Conservation (phyloP, 352 stramenopile species). For the Bremia lactucae region DNA sequence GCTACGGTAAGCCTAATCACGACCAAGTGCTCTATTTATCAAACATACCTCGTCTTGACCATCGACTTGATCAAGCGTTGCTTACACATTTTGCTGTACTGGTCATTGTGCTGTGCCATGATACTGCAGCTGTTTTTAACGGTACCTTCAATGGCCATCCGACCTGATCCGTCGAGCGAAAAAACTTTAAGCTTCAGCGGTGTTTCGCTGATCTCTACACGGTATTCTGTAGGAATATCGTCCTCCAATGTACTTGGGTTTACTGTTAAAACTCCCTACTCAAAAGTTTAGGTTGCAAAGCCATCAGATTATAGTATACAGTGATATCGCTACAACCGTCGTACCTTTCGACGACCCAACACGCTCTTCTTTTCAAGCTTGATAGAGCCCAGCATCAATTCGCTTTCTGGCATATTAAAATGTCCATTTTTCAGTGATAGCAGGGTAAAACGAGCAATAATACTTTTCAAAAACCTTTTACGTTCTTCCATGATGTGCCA, state of each 20-base stretch:
- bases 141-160: conserved; percentile 81
- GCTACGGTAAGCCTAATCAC: not conserved
- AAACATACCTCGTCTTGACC: conserved; percentile 53
- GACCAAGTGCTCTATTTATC: not conserved
- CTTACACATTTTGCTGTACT: conserved; percentile 81
- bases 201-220: conserved; percentile 65
- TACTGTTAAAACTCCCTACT: conserved; percentile 61
- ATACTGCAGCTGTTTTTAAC: conserved; percentile 82
- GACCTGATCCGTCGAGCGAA: conserved; percentile 71
- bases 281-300: too few species aligned
- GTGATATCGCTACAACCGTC: not conserved
- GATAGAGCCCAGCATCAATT: conserved; percentile 76
- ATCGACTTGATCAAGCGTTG: conserved; percentile 81
- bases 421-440: too few species aligned
- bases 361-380: conserved; percentile 72
- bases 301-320: not conserved
- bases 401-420: conserved; percentile 48
- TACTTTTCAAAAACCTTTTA: conserved; percentile 42
- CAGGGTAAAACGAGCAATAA: not conserved
- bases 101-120: conserved; percentile 73
- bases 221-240: conserved; percentile 73
- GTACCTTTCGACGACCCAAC: conserved; percentile 62
- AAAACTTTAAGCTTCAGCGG: conserved; percentile 79
- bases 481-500: conserved; percentile 70
- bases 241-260: conserved; percentile 67